Conservation (phyloP, 1,284 basidiomycete species). For the Rhodotorula sp. region DNA sequence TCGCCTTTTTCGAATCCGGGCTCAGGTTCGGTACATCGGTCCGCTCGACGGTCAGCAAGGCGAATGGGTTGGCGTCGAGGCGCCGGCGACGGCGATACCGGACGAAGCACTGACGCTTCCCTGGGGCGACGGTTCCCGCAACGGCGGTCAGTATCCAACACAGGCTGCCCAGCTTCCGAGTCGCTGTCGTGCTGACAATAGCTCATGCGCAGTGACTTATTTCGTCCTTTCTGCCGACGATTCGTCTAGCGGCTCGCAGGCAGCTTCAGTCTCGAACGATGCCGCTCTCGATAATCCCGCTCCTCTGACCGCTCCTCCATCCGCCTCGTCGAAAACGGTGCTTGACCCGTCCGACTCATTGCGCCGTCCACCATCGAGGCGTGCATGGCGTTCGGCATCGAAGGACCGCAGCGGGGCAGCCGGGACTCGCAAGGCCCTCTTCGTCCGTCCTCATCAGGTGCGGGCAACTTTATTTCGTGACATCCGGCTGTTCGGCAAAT, state of each 20-base stretch:
- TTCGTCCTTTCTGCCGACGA: conserved; percentile 6
- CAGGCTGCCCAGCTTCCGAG: not conserved
- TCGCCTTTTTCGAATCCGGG: conserved; percentile 76
- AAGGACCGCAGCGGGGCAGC: not conserved
- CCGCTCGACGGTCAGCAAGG: conserved; percentile 73
- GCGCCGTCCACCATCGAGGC: not conserved
- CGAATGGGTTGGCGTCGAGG: conserved; percentile 88
- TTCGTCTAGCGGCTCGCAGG: too few relatives aligned
- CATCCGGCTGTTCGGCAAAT: not conserved
- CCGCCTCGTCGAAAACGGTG: too few relatives aligned
- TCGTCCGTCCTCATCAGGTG: conserved; percentile 29
- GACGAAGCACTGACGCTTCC: conserved; percentile 59
- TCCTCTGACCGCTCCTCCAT: not conserved
- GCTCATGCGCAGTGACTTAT: conserved; percentile 56
- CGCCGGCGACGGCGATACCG: conserved; percentile 60
- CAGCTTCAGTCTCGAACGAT: too few relatives aligned
- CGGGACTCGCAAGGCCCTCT: conserved; percentile 21
- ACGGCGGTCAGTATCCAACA: not conserved
- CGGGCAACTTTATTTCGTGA: not conserved
- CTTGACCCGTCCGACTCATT: not conserved
- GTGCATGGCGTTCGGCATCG: conserved; percentile 9
- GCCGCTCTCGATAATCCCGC: not conserved
- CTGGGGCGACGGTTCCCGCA: conserved; percentile 73
- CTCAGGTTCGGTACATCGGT: conserved; percentile 82
- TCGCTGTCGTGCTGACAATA: not conserved